These are phyloP conservation scores for Pestalotiopsis sp. DNA, from an alignment of 2,329 filamentous ascomycete genomes.

Conservation along the genomic window DNA sequence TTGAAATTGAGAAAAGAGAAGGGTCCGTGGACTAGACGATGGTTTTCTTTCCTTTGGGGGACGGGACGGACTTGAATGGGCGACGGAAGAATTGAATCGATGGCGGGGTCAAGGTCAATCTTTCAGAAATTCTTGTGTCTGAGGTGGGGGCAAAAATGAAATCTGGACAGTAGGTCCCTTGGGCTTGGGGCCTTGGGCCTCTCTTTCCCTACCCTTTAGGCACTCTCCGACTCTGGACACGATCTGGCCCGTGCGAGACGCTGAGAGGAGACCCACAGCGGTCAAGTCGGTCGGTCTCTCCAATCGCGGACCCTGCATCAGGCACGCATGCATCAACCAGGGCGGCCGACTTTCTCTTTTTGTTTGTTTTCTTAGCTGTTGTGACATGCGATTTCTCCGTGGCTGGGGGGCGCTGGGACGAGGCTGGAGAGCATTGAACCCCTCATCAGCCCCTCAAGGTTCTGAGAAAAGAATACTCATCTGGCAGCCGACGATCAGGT, in stretches of 20 bases:
- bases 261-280: background rate
- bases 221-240: background rate
- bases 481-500: too few relatives aligned
- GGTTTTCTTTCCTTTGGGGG: slow-evolving; percentile 9
- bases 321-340: background rate
- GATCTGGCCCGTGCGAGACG: background rate
- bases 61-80: background rate
- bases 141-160: background rate
- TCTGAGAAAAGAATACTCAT: too few relatives aligned
- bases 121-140: slow-evolving; percentile 24
- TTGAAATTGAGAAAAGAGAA: slow-evolving; percentile 19
- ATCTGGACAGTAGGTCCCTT: background rate
- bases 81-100: slow-evolving; percentile 12
- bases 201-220: too few relatives aligned
- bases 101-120: slow-evolving; percentile 18
- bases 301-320: background rate
- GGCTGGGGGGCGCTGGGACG: background rate
- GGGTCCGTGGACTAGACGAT: slow-evolving; percentile 18
- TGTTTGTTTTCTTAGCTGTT: background rate
- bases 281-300: background rate
- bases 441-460: background rate
- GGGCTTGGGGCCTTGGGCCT: background rate
- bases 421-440: background rate
- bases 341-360: background rate
- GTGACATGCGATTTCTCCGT: background rate